These are phyloP conservation scores for Kentomonas sorsogonicus DNA, from an alignment of 208 protist genomes.

Conservation along the genomic window DNA sequence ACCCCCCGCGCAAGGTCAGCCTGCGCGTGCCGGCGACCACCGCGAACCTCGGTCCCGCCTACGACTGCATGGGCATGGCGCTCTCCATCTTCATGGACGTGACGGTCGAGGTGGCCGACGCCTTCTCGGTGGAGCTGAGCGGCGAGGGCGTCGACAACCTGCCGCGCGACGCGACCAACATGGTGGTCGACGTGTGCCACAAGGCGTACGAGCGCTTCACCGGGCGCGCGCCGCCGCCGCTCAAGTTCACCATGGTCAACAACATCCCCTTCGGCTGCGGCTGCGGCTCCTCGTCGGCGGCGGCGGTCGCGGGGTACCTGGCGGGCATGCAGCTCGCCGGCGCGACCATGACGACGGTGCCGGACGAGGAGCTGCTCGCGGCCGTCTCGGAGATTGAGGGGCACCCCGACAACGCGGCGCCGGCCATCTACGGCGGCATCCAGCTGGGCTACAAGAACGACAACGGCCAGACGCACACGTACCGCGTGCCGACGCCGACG, in stretches of 20 bases:
- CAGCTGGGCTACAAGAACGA: conserved; percentile 73
- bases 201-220: conserved; percentile 74
- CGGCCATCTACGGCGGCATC: conserved; percentile 92
- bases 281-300: conserved; percentile 86
- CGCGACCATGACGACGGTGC: conserved; percentile 61
- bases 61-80: conserved; percentile 90
- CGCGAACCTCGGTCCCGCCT: conserved; percentile 90
- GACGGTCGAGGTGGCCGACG: conserved; percentile 68
- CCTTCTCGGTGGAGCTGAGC: conserved; percentile 65
- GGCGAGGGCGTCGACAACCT: conserved; percentile 82
- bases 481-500: conserved; percentile 70
- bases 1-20: conserved; percentile 44
- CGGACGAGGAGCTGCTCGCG: conserved; percentile 70
- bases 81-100: conserved; percentile 90
- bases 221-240: conserved; percentile 69
- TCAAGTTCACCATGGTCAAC: conserved; percentile 81
- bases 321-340: conserved; percentile 86
- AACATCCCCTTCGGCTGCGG: conserved; percentile 90
- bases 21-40: conserved; percentile 90
- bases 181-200: conserved; percentile 72
- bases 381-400: conserved; percentile 86
- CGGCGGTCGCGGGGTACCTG: conserved; percentile 86
- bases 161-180: conserved; percentile 62
- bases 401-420: conserved; percentile 91
- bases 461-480: conserved; percentile 34